phyloP scores from a whole-genome alignment of 2,329 filamentous ascomycete genomes.

The Periconia macrospinosa region DNA sequence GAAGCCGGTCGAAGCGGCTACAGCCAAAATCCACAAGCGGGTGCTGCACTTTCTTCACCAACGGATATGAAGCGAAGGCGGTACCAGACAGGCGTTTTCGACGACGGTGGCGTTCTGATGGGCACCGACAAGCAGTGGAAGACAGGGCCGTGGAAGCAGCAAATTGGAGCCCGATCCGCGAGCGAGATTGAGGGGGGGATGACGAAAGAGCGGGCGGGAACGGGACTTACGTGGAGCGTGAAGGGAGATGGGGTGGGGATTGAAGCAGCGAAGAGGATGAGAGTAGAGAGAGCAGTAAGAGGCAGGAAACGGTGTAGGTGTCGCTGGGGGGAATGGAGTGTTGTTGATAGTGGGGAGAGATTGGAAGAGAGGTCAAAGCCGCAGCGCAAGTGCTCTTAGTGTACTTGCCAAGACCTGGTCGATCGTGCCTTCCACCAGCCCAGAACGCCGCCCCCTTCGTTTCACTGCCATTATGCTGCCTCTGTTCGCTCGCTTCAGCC shows the following conservation, averaged over 20 bases:
- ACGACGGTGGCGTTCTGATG: conserved; percentile 19
- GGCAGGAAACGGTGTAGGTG: conserved; percentile 21
- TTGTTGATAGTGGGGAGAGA: conserved; percentile 28
- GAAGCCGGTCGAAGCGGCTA: conserved; percentile 29
- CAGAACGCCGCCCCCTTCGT: background rate
- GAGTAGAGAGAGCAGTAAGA: conserved; percentile 14
- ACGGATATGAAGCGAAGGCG: conserved; percentile 7
- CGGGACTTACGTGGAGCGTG: conserved; percentile 35
- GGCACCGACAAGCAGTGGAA: conserved; percentile 19
- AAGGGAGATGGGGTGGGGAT: conserved; percentile 12
- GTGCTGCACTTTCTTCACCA: conserved; percentile 12
- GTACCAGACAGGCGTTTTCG: conserved; percentile 11
- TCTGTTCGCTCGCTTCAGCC: background rate
- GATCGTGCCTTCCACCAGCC: conserved; percentile 16
- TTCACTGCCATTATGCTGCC: conserved; percentile 1
- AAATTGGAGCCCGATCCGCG: conserved; percentile 27
- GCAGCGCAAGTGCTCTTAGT: conserved; percentile 22
- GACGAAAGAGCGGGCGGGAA: conserved; percentile 24
- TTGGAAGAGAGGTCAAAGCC: conserved; percentile 12
- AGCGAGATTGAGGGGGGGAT: conserved; percentile 22
- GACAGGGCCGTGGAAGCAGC: conserved; percentile 24
- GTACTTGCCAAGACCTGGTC: conserved; percentile 22
- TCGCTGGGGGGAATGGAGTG: conserved; percentile 22
- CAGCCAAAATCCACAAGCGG: conserved; percentile 19
- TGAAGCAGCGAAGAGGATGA: conserved; percentile 10